These are phyloP conservation scores for Biscogniauxia sp. DNA, from an alignment of 2,329 filamentous ascomycete species.

Conservation along the genomic window DNA sequence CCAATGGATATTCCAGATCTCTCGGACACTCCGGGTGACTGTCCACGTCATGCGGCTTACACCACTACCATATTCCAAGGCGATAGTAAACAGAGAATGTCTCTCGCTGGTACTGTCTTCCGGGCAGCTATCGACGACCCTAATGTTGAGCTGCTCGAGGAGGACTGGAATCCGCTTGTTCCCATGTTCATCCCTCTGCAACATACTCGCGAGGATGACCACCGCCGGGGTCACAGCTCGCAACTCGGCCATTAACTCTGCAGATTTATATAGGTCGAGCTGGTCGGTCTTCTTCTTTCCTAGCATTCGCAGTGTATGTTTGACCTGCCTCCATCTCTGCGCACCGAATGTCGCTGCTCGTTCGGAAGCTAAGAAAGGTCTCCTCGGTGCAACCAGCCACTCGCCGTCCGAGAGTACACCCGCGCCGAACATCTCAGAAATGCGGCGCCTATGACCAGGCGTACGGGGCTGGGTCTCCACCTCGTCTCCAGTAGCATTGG, in stretches of 20 bases:
- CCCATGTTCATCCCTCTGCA: slow-evolving; percentile 93
- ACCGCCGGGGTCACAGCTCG: slow-evolving; percentile 90
- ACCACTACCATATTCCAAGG: slow-evolving; percentile 93
- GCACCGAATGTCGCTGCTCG: slow-evolving; percentile 71
- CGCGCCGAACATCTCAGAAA: slow-evolving; percentile 62
- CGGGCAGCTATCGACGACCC: slow-evolving; percentile 74
- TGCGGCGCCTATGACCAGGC: slow-evolving; percentile 62
- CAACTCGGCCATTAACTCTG: slow-evolving; percentile 92
- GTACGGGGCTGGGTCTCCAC: slow-evolving; percentile 52
- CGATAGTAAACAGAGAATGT: slow-evolving; percentile 85
- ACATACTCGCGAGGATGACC: slow-evolving; percentile 94
- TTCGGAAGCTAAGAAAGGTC: slow-evolving; percentile 61
- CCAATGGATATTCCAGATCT: slow-evolving; percentile 89
- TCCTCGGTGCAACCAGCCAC: slow-evolving; percentile 49
- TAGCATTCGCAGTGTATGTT: slow-evolving; percentile 78
- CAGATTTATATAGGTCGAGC: slow-evolving; percentile 91
- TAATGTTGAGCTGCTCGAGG: slow-evolving; percentile 89
- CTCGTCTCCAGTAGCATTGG: slow-evolving; percentile 51
- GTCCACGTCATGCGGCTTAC: slow-evolving; percentile 96
- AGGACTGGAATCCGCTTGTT: slow-evolving; percentile 94
- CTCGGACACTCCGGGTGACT: slow-evolving; percentile 79
- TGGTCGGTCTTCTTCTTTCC: slow-evolving; percentile 77
- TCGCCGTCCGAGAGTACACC: slow-evolving; percentile 65
- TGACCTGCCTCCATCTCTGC: slow-evolving; percentile 90
- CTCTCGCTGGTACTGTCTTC: slow-evolving; percentile 64